phyloP scores from a whole-genome alignment of 352 stramenopile species.

The Globisporangium paroecandrum region DNA sequence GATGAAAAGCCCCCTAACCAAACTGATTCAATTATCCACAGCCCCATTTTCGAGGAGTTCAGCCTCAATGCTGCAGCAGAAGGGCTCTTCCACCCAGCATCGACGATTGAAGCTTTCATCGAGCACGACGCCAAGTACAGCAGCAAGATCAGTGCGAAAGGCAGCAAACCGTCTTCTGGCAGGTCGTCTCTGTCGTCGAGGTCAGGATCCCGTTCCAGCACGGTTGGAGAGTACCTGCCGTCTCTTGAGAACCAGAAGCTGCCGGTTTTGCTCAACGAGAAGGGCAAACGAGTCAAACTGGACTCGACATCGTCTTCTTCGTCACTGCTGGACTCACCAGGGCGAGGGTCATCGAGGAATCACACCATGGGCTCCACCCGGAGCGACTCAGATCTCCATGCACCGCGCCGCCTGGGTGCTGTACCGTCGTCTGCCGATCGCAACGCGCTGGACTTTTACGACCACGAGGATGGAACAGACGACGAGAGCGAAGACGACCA shows the following conservation, averaged over 20 bases:
- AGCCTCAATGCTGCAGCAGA: slow-evolving; percentile 59
- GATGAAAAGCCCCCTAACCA: background rate
- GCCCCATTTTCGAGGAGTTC: slow-evolving; percentile 58
- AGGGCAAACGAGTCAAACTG: slow-evolving; percentile 28
- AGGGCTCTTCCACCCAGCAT: slow-evolving; percentile 74
- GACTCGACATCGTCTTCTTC: slow-evolving; percentile 14
- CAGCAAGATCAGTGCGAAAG: background rate
- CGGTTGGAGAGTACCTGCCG: slow-evolving; percentile 30
- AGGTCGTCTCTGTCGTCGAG: slow-evolving; percentile 19
- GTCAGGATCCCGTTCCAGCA: slow-evolving; percentile 16
- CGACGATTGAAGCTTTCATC: slow-evolving; percentile 69
- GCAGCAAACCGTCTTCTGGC: slow-evolving; percentile 16
- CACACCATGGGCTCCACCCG: slow-evolving; percentile 27
- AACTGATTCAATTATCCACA: slow-evolving; percentile 9
- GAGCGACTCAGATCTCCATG: slow-evolving; percentile 64
- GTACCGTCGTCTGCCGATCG: slow-evolving; percentile 57
- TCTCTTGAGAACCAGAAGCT: slow-evolving; percentile 35
- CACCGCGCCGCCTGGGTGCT: slow-evolving; percentile 32
- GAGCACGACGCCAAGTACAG: slow-evolving; percentile 75
- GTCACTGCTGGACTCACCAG: slow-evolving; percentile 13
- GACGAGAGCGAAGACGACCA: slow-evolving; percentile 18
- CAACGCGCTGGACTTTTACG: slow-evolving; percentile 50
- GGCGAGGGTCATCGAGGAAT: background rate
- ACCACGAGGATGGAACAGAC: slow-evolving; percentile 32
- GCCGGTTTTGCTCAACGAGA: slow-evolving; percentile 26